A percentile compares a stretch with the other conserved stretches of the same genome.
These are phyloP conservation scores for Fusarium mundagurra DNA, from an alignment of 2,329 filamentous ascomycete genomes.

Conservation along the genomic window DNA sequence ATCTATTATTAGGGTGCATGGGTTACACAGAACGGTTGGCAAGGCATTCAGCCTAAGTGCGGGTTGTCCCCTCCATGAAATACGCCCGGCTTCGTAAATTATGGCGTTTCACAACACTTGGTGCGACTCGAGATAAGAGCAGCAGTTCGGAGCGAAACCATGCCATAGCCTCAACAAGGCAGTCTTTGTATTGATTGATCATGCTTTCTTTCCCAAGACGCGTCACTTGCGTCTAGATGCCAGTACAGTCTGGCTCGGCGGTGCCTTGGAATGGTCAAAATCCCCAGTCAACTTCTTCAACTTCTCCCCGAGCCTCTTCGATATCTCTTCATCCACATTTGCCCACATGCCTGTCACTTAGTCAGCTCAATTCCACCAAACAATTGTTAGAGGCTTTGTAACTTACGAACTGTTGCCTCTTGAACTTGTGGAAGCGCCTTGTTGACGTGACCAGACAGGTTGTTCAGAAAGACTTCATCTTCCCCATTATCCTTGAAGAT, in stretches of 20 bases:
- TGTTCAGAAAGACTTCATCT: background rate
- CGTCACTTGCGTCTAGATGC: background rate
- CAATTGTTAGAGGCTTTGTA: rapidly evolving
- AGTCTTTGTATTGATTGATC: no score
- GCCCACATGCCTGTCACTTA: background rate
- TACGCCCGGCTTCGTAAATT: no score
- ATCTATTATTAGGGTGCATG: background rate
- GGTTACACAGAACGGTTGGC: background rate
- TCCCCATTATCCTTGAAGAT: background rate
- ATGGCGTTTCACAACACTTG: background rate
- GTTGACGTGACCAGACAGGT: background rate
- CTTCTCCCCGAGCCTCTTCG: background rate
- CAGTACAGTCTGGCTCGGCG: background rate
- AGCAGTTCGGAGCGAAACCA: rapidly evolving
- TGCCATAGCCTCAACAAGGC: background rate
- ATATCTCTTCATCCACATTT: background rate
- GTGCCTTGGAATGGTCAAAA: background rate
- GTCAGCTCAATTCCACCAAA: background rate
- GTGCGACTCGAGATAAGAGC: background rate
- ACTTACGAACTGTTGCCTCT: background rate
- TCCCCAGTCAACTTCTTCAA: background rate
- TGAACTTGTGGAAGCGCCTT: background rate
- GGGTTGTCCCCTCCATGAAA: rapidly evolving
- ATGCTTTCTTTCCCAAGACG: no score
- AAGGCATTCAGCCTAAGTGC: background rate